These are phyloP conservation scores for Chenopodium quinoa DNA, from an alignment of 148 eudicot species.

Conservation along the genomic window DNA sequence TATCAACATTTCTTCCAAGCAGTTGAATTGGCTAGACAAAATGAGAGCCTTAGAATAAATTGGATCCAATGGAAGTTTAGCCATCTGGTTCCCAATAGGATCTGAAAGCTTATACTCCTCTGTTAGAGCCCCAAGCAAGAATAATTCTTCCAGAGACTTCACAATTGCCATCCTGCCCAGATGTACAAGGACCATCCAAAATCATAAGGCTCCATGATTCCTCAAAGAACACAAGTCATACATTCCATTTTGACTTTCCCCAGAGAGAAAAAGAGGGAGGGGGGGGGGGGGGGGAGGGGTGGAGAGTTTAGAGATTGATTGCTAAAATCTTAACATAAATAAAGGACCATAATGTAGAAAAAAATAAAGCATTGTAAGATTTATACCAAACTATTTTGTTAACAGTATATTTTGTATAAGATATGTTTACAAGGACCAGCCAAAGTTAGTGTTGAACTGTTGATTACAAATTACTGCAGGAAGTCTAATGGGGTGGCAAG, in stretches of 20 bases:
- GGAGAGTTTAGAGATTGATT: neutral
- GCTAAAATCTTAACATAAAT: neutral
- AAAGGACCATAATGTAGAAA: too few species aligned
- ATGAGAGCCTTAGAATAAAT: conserved; percentile 79
- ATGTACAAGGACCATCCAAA: conserved; percentile 12
- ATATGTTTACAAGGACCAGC: too few species aligned
- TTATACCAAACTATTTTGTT: too few species aligned
- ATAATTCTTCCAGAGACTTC: conserved; percentile 69
- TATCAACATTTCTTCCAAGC: conserved; percentile 95
- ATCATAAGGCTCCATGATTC: neutral
- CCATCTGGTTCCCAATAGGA: conserved; percentile 90
- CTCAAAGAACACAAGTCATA: neutral
- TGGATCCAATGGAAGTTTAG: conserved; percentile 85
- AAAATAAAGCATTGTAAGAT: too few species aligned
- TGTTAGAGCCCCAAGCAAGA: conserved; percentile 83
- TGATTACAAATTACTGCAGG: too few species aligned
- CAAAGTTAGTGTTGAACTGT: too few species aligned
- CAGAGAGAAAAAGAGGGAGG: too few species aligned
- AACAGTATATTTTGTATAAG: too few species aligned
- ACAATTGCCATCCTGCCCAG: conserved; percentile 66
- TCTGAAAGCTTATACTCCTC: conserved; percentile 79
- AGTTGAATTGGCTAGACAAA: conserved; percentile 69
- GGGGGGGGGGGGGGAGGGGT: too few species aligned
- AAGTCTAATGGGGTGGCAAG: too few species aligned
- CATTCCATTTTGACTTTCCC: neutral